phyloP scores from a whole-genome alignment of 345 rosid species.

The Camelina neglecta region DNA sequence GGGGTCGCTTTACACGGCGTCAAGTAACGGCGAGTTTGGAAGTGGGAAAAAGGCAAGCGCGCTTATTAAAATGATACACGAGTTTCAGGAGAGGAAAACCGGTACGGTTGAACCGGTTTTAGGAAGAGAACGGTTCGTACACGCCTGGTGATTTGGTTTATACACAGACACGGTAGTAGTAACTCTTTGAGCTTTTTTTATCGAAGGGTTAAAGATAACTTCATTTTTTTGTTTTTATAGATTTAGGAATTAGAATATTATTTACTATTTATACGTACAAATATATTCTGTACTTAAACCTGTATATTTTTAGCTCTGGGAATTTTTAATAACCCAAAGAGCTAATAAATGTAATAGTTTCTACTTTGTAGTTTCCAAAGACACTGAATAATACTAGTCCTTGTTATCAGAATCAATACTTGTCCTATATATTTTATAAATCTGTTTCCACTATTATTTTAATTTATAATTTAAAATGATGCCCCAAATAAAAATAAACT shows the following conservation, averaged over 20 bases:
- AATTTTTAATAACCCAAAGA: conserved; percentile 35
- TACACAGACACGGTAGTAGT: neutral
- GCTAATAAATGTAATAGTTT: conserved; percentile 20
- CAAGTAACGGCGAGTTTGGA: conserved; percentile 68
- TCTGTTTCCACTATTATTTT: no score
- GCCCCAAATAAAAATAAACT: neutral
- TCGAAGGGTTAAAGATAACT: conserved; percentile 13
- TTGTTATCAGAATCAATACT: no score
- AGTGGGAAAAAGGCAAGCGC: conserved; percentile 75
- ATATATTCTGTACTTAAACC: neutral
- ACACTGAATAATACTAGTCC: no score
- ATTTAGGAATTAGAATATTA: neutral
- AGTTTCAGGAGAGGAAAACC: conserved; percentile 61
- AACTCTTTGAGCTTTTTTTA: conserved; percentile 31
- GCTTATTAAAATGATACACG: conserved; percentile 71
- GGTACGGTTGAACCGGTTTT: conserved; percentile 44
- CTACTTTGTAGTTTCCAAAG: no score
- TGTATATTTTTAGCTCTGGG: conserved; percentile 35
- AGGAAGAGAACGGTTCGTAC: conserved; percentile 58
- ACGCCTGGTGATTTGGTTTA: conserved; percentile 52
- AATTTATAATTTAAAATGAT: no score
- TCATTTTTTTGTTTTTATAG: conserved; percentile 19
- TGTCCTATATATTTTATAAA: no score
- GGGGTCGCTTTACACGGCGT: conserved; percentile 67
- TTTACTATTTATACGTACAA: neutral